These are phyloP conservation scores for Chrysoporthe puriensis DNA, from an alignment of 2,329 filamentous ascomycete species.

Conservation along the genomic window DNA sequence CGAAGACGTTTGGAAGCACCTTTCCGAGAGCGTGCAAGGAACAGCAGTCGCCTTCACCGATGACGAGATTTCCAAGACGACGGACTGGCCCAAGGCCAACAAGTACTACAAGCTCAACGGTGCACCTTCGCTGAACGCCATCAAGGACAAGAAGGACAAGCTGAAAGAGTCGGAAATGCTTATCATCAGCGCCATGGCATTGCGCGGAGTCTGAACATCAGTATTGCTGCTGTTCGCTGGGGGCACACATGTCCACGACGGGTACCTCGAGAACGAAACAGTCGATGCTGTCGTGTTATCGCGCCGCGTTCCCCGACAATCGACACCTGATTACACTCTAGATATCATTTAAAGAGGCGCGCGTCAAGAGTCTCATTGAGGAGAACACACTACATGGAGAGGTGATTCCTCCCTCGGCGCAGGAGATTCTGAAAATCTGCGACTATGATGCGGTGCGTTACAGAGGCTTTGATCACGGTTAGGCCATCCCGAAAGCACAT, in stretches of 20 bases:
- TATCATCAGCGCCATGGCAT: slow-evolving; percentile 76
- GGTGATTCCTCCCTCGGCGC: too few species aligned
- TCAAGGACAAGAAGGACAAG: slow-evolving; percentile 48
- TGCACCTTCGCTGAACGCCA: slow-evolving; percentile 52
- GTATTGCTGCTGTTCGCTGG: neutral
- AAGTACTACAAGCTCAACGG: slow-evolving; percentile 87
- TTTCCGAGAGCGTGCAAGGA: slow-evolving; percentile 66
- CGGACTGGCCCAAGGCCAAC: slow-evolving; percentile 71
- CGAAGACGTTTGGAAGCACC: slow-evolving; percentile 59
- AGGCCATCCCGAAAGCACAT: neutral
- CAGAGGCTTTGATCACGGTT: neutral
- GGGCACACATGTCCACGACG: neutral
- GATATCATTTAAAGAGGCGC: neutral
- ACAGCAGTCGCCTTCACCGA: slow-evolving; percentile 63
- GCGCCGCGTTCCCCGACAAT: neutral
- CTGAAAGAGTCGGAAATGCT: slow-evolving; percentile 67
- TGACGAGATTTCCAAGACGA: slow-evolving; percentile 57
- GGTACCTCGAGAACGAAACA: neutral
- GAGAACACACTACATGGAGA: neutral
- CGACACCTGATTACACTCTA: neutral
- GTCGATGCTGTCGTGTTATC: neutral
- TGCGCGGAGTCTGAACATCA: slow-evolving; percentile 60
- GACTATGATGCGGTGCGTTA: neutral
- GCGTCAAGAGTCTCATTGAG: neutral
- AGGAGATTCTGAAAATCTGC: neutral